phyloP scores from a whole-genome alignment of 2,329 filamentous ascomycete genomes.

The Daldinia sp. region DNA sequence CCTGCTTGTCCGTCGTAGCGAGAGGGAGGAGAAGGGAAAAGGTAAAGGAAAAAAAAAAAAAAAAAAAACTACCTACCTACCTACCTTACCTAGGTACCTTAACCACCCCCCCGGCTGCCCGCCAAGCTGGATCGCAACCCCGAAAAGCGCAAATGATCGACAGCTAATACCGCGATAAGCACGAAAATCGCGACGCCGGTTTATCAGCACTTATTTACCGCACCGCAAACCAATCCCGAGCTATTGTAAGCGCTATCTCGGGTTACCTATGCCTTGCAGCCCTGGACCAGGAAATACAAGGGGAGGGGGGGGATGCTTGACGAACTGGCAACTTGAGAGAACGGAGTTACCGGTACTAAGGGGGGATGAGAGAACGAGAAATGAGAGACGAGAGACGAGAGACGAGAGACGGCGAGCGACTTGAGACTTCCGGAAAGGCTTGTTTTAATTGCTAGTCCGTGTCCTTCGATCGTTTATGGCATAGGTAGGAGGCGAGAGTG shows the following conservation, averaged over 20 bases:
- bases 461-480: background rate
- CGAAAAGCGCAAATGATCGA: constrained; percentile 31
- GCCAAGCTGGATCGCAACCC: constrained; percentile 28
- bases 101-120: constrained; percentile 8
- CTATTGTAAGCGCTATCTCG: constrained; percentile 22
- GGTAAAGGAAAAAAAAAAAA: background rate
- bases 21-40: background rate
- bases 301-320: too few species aligned
- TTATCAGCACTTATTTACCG: constrained; percentile 5
- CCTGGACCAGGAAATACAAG: background rate
- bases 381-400: too few species aligned
- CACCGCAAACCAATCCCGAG: constrained; percentile 11
- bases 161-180: constrained; percentile 33
- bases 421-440: constrained; percentile 25
- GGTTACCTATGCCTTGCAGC: background rate
- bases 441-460: constrained; percentile 22
- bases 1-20: constrained; percentile 1
- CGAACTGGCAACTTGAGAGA: background rate
- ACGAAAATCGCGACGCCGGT: constrained; percentile 23
- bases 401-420: constrained; percentile 17
- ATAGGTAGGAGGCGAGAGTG: constrained; percentile 1
- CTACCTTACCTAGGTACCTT: too few species aligned
- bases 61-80: constrained; percentile 18
- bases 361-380: constrained; percentile 1
- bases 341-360: constrained; percentile 17